Conservation (phyloP, 148 eudicot genomes). For the Heliosperma pusillum region DNA sequence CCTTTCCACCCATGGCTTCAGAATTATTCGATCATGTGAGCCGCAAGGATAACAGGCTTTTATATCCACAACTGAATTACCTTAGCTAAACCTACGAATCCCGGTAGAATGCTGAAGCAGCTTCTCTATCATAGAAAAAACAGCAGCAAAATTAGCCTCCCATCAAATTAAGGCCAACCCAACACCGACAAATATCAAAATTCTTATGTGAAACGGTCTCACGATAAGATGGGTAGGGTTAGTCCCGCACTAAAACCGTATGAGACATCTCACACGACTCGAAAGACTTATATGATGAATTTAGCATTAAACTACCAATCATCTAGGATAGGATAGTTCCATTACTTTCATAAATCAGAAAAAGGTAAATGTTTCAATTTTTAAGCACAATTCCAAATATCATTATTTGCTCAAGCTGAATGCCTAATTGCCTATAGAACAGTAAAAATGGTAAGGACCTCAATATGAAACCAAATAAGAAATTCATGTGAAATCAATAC, state of each 20-base stretch:
- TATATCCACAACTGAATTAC: not conserved
- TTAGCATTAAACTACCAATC: not conserved
- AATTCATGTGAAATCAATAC: not conserved
- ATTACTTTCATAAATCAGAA: not conserved
- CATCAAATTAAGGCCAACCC: not conserved
- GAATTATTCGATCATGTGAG: constrained; percentile 29
- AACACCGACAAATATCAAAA: not conserved
- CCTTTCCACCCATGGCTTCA: constrained; percentile 42
- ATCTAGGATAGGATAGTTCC: not conserved
- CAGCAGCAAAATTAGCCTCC: constrained; percentile 8
- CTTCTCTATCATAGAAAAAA: constrained; percentile 9
- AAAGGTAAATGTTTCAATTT: not conserved
- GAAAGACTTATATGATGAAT: too few relatives aligned
- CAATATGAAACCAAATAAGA: not conserved
- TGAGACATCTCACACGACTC: too few relatives aligned
- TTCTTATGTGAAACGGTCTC: not conserved
- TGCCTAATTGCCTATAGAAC: constrained; percentile 11
- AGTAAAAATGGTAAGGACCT: not conserved
- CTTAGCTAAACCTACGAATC: not conserved
- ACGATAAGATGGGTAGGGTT: too few relatives aligned
- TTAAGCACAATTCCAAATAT: not conserved
- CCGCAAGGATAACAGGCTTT: constrained; percentile 1
- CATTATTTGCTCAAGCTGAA: not conserved
- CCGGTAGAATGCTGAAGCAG: constrained; percentile 14
- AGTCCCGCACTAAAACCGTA: too few relatives aligned